phyloP scores from a whole-genome alignment of 139 green algal genomes.

The Tetradesmus lagerheimii region DNA sequence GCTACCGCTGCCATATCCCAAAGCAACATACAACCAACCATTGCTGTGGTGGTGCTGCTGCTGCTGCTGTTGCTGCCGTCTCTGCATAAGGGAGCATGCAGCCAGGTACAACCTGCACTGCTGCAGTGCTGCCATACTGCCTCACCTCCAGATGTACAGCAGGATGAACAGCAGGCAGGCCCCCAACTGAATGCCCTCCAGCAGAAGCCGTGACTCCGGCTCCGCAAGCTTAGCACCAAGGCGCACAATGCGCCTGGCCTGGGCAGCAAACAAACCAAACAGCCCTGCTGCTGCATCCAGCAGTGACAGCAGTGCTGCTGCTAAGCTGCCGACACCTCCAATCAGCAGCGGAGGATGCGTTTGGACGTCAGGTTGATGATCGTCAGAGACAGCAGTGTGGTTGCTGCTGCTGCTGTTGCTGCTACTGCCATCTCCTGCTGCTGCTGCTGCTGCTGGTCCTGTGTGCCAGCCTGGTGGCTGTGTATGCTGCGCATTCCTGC shows the following conservation, averaged over 20 bases:
- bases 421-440: background rate
- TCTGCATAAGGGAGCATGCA: too few relatives aligned
- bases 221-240: background rate
- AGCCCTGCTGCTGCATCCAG: background rate
- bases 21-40: too few relatives aligned
- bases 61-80: background rate
- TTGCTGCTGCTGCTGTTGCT: background rate
- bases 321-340: background rate
- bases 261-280: background rate
- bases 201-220: constrained; percentile 17
- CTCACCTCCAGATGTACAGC: constrained; percentile 77
- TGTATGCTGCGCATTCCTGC: background rate
- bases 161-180: constrained; percentile 79
- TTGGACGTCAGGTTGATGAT: background rate
- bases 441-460: constrained; percentile 20
- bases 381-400: background rate
- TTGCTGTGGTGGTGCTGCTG: too few relatives aligned
- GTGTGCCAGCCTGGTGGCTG: background rate
- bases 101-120: too few relatives aligned
- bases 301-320: background rate
- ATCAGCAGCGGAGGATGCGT: background rate
- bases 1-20: background rate
- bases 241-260: background rate
- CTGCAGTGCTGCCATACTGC: too few relatives aligned
- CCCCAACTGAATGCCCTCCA: constrained; percentile 58